A percentile compares a stretch with the other conserved stretches of the same genome.
phyloP scores from a whole-genome alignment of 495 filamentous ascomycete species.

The Annulohypoxylon stygium region DNA sequence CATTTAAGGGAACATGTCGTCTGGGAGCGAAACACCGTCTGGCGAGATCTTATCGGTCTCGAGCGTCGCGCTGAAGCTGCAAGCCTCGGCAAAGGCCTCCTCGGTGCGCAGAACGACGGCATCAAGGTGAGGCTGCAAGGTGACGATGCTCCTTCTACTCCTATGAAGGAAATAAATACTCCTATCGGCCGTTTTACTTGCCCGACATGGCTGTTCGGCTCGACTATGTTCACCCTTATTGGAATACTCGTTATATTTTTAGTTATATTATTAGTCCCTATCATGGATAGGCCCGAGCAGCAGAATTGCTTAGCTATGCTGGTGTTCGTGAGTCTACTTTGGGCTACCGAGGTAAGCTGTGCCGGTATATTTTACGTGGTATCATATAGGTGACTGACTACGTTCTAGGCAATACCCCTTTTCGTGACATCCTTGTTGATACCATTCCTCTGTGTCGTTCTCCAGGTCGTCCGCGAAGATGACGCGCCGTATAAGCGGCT shows the following conservation, averaged over 20 bases:
- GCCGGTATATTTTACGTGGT: neutral
- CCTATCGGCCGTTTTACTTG: slow-evolving; percentile 81
- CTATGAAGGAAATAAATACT: slow-evolving; percentile 78
- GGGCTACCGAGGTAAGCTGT: slow-evolving; percentile 88
- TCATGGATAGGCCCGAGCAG: slow-evolving; percentile 87
- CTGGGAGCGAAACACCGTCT: slow-evolving; percentile 99
- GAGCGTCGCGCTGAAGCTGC: slow-evolving; percentile 96
- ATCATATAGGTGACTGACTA: slow-evolving; percentile 33
- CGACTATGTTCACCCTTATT: slow-evolving; percentile 82
- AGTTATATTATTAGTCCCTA: slow-evolving; percentile 75
- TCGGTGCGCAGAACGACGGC: slow-evolving; percentile 80
- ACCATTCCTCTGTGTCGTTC: slow-evolving; percentile 90
- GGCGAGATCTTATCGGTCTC: slow-evolving; percentile 98
- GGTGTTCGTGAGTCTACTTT: slow-evolving; percentile 92
- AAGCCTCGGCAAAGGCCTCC: slow-evolving; percentile 86
- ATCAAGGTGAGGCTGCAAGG: slow-evolving; percentile 81
- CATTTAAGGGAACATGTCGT: slow-evolving; percentile 97
- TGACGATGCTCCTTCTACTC: slow-evolving; percentile 69
- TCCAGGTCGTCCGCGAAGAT: slow-evolving; percentile 85
- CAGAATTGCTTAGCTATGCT: slow-evolving; percentile 96
- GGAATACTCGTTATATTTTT: slow-evolving; percentile 78
- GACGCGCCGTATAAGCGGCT: slow-evolving; percentile 77
- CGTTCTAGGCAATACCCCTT: slow-evolving; percentile 84
- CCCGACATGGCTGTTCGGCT: slow-evolving; percentile 85
- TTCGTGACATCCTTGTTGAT: slow-evolving; percentile 97